Base-by-base conservation (phyloP, 2,329 filamentous ascomycete species). In the Keithomyces neogunnii region DNA sequence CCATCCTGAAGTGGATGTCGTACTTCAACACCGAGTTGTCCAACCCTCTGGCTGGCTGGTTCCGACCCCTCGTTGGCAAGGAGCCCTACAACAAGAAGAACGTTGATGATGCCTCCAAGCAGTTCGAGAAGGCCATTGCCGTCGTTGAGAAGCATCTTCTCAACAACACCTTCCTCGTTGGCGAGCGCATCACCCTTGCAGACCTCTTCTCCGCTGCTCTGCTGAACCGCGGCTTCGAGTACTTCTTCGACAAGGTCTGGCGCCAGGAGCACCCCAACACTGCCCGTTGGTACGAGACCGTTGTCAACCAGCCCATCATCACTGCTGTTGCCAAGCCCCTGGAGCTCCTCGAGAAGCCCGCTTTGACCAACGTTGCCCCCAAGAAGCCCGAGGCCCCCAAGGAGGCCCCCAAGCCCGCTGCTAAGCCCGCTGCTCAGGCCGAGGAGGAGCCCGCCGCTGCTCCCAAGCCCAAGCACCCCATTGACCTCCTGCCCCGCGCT, bases 1-100 rank as follows among this genome's bases (percentile, higher is more conserved):
- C 91, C 62, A 99, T 99, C 73, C 81, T 99, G 70, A 89, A 88
- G 75, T 99, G 93, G 93, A 85, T 96, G 86, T 97, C 92, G 60
- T 97, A 85, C 76, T 88, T 86, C 82, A 99, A 97, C 84, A 71
- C 75, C 55, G 92, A 99, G 79, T 70, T 96, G 65, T 79, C 96
- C 61, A 71, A 81, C 58, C 70, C 74, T 59, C 74, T 97, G 60
- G 85, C 78, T 73, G 78, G 72, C 69, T 96, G 89, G 89, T 93
- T 88, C 84, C 81, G 81, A 61, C 93, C 93, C 62, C 84, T 97
- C 61, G 70, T 89, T 62, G 93, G 93, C 69, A 75, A 78, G 64
- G 81, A 82, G 63, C 76, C 84, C 61, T 99, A 97, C 84, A 97
- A 96, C 86, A 99, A 97, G 89, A 96, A 96, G 88, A 77, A 74